Conservation (phyloP, 202 grass and related monocot species). For the Zizania palustris region DNA sequence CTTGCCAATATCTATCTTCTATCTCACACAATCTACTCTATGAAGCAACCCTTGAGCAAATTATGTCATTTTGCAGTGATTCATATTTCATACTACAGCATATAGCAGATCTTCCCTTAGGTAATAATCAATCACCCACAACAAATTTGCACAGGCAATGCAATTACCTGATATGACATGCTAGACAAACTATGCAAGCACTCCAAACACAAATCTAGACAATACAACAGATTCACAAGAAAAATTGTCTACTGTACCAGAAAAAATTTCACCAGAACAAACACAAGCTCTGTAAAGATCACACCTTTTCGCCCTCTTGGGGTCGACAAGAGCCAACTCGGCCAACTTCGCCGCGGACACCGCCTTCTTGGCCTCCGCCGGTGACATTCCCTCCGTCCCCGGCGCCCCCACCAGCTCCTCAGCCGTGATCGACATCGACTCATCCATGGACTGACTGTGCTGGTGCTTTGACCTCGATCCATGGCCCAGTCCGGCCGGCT, state of each 20-base stretch:
- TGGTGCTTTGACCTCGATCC: conserved; percentile 60
- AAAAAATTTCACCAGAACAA: conserved; percentile 31
- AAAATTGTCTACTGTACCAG: background rate
- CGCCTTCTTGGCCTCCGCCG: conserved; percentile 78
- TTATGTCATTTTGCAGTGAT: conserved; percentile 4
- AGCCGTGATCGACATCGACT: conserved; percentile 57
- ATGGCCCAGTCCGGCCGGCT: conserved; percentile 17
- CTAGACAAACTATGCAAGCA: conserved; percentile 8
- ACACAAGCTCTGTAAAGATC: conserved; percentile 10
- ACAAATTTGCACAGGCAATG: conserved; percentile 1
- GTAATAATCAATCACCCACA: conserved; percentile 6
- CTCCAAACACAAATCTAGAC: conserved; percentile 3
- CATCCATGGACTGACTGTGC: conserved; percentile 87
- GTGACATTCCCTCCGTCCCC: conserved; percentile 60
- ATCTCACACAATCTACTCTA: background rate
- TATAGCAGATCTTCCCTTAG: background rate
- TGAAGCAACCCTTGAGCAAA: conserved; percentile 1
- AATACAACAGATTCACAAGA: background rate
- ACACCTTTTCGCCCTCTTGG: conserved; percentile 93
- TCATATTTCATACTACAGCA: background rate
- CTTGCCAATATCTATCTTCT: conserved; percentile 7
- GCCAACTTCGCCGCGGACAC: conserved; percentile 74
- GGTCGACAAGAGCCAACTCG: conserved; percentile 88
- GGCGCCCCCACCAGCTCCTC: conserved; percentile 58
- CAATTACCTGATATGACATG: conserved; percentile 20